Base-by-base conservation (phyloP, 1,284 basidiomycete genomes). In the Papiliotrema fonsecae region DNA sequence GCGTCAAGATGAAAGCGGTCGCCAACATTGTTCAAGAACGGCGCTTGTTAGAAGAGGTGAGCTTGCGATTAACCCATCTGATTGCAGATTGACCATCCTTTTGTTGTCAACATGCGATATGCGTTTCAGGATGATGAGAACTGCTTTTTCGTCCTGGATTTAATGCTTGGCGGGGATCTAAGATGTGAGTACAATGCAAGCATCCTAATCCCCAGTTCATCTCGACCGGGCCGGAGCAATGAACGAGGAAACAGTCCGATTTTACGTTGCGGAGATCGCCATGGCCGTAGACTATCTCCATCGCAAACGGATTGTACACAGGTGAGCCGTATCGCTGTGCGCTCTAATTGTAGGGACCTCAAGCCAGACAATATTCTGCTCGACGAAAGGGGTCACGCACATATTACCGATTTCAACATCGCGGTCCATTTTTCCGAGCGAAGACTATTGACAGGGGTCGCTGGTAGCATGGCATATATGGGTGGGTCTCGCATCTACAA, bases 391-490 rank as follows among this genome's bases (percentile, higher is more conserved):
- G 94, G 94, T 0, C 93, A 98, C 68, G 94, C 90, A 0, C 93
- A 97, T 68, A 79, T 98, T 56, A 97, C 94, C 14, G 94, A 97
- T 75, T 96, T 98, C 77, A 98, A 98, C 70, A 92, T 97, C 59
- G 94, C 93, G 14, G 92, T 97, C 7, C 94, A 97, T 72, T 97
- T 90, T 69, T 92, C 91, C 6, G 86, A 90, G 49, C 79, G 85
- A 39, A 56, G 69, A 30, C 70, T 87, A 51, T 84, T 97, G 67
- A 92, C 88, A 1, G 91, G 88, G 49, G 87, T 98, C 4, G 94
- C 92, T 1, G 92, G 92, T 2, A 91, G 87, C 59, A 94, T 97
- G 89, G 93, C 94, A 0, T 98, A 98, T 76, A 98, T 98, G 94
- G 79, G 76, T 75, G 34, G 59, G 70, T 62, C 14, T 10, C 14